These are phyloP conservation scores for Eurotiales sp. DNA, from an alignment of 2,329 filamentous ascomycete genomes.

Conservation along the genomic window DNA sequence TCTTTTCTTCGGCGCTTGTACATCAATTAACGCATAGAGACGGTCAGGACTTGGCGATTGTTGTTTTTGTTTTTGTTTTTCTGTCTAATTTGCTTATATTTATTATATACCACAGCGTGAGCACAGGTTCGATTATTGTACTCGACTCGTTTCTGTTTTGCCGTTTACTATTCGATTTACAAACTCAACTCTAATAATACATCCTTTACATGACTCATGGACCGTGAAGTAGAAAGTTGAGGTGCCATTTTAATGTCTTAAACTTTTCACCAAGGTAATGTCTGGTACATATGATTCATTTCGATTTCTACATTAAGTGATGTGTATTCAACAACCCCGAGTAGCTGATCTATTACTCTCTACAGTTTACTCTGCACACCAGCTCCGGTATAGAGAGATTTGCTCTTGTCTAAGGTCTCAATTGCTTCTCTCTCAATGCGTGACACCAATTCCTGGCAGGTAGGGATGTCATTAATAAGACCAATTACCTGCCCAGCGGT, in stretches of 20 bases:
- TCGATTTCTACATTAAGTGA: too few species aligned
- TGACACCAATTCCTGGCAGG: constrained; percentile 63
- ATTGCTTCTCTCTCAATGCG: constrained; percentile 76
- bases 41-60: constrained; percentile 1
- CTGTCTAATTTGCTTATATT: neutral
- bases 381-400: constrained; percentile 48
- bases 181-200: neutral
- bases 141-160: neutral
- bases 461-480: constrained; percentile 77
- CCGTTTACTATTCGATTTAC: neutral
- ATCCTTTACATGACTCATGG: neutral
- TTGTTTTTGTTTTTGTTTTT: neutral
- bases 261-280: too few species aligned
- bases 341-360: neutral
- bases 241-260: too few species aligned
- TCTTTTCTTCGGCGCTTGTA: constrained; percentile 10
- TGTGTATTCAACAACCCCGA: too few species aligned
- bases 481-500: constrained; percentile 95
- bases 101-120: constrained; percentile 3
- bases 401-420: constrained; percentile 59
- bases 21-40: constrained; percentile 6
- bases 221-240: too few species aligned
- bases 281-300: too few species aligned
- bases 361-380: constrained; percentile 58
- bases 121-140: too few species aligned